A percentile compares a stretch with the other conserved stretches of the same genome.
Evolutionary conservation across 2,329 filamentous ascomycete genomes (phyloP).

Genomic region (Fusarium nurragi): DNA sequence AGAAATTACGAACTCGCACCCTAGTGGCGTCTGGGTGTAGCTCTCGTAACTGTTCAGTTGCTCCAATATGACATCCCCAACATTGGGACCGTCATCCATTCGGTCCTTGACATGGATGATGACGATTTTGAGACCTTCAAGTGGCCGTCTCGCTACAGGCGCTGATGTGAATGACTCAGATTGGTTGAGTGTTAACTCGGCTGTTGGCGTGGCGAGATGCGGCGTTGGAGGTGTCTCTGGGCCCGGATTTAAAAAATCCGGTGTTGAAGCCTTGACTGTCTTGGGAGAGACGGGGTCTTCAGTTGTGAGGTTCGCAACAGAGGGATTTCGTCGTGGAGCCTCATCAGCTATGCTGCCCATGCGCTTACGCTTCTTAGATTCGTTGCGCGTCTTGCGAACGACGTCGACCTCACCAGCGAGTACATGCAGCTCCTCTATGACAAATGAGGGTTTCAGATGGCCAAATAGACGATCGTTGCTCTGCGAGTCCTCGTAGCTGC

Average conservation of each 20-base stretch:
- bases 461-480: conserved; percentile 83
- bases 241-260: conserved; percentile 26
- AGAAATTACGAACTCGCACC: conserved; percentile 82
- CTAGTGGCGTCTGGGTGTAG: conserved; percentile 72
- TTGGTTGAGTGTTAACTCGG: conserved; percentile 56
- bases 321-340: conserved; percentile 34
- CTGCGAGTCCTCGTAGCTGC: conserved; percentile 87
- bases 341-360: conserved; percentile 47
- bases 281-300: conserved; percentile 65
- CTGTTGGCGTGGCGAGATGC: conserved; percentile 58
- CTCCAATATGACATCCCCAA: conserved; percentile 71
- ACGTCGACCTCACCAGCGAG: conserved; percentile 77
- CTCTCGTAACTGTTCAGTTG: conserved; percentile 75
- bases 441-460: conserved; percentile 83
- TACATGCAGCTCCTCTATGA: conserved; percentile 79
- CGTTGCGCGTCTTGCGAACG: conserved; percentile 51
- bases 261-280: conserved; percentile 49
- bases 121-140: conserved; percentile 80
- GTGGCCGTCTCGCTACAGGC: conserved; percentile 53
- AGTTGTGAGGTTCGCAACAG: conserved; percentile 29
- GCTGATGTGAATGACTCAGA: conserved; percentile 44
- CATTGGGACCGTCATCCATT: conserved; percentile 74
- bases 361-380: conserved; percentile 73
- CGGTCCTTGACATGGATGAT: conserved; percentile 96
- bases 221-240: conserved; percentile 57